These are phyloP conservation scores for Cyathus striatus DNA, from an alignment of 768 basidiomycete species.

Conservation along the genomic window DNA sequence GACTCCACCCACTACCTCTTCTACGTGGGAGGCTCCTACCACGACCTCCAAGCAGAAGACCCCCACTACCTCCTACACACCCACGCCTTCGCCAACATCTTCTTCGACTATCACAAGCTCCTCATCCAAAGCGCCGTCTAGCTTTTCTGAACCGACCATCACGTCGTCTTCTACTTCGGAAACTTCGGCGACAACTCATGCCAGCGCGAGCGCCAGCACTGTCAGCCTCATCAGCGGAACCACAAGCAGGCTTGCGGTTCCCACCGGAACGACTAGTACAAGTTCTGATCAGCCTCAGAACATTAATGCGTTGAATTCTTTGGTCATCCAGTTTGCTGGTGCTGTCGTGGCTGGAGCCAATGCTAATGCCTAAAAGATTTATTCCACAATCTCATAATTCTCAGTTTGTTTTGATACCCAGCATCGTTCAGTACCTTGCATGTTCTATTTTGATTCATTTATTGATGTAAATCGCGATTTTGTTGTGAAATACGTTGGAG, in stretches of 20 bases:
- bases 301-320: conserved; percentile 16
- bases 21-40: conserved; percentile 1
- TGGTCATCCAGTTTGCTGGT: conserved; percentile 27
- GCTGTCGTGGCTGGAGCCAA: conserved; percentile 20
- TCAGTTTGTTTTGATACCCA: too few species aligned
- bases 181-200: too few species aligned
- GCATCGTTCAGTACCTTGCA: too few species aligned
- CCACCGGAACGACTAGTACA: conserved; percentile 19
- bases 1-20: conserved; percentile 5
- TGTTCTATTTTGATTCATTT: too few species aligned
- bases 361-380: too few species aligned
- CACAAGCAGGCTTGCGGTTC: conserved; percentile 24
- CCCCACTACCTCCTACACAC: conserved; percentile 5
- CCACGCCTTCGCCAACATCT: conserved; percentile 2
- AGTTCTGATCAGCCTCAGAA: not conserved
- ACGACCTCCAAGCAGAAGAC: conserved; percentile 1
- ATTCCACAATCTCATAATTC: too few species aligned
- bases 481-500: too few species aligned
- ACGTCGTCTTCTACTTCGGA: not conserved
- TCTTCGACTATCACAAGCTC: not conserved
- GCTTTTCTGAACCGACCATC: not conserved
- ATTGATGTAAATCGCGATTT: too few species aligned
- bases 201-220: too few species aligned
- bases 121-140: not conserved
- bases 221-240: conserved; percentile 14